A percentile compares a stretch with the other conserved stretches of the same genome.
Evolutionary conservation across 2,329 filamentous ascomycete species (phyloP).

Genomic region (Helotiales sp.): DNA sequence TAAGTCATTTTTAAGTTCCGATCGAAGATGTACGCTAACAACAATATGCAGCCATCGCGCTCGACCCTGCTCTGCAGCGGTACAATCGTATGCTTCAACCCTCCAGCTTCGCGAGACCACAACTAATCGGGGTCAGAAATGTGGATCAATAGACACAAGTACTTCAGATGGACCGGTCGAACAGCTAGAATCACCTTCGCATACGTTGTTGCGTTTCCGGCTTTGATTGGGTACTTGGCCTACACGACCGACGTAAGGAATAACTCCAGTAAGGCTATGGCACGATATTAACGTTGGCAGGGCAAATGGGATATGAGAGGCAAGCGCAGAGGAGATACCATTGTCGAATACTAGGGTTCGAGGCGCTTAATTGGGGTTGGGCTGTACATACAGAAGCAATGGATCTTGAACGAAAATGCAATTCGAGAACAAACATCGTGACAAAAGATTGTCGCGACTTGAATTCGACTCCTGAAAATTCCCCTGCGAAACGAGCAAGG

Average conservation of each 20-base stretch:
- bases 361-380: slow-evolving; percentile 25
- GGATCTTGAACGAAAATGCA: slow-evolving; percentile 2
- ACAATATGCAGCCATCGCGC: slow-evolving; percentile 27
- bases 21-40: slow-evolving; percentile 18
- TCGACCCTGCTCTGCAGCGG: slow-evolving; percentile 53
- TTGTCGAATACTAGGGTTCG: slow-evolving; percentile 67
- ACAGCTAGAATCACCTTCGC: slow-evolving; percentile 79
- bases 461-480: no score
- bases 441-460: not conserved
- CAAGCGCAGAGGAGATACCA: slow-evolving; percentile 85
- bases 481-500: no score
- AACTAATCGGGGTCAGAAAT: slow-evolving; percentile 59
- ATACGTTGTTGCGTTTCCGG: slow-evolving; percentile 74
- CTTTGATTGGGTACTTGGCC: slow-evolving; percentile 67
- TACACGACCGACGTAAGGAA: slow-evolving; percentile 83
- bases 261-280: not conserved
- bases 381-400: slow-evolving; percentile 24
- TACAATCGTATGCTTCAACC: slow-evolving; percentile 47
- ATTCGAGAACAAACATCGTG: not conserved
- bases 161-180: slow-evolving; percentile 89
- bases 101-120: not conserved
- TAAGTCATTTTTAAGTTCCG: slow-evolving; percentile 34
- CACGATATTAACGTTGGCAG: slow-evolving; percentile 47
- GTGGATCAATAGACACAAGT: slow-evolving; percentile 82
- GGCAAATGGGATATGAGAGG: slow-evolving; percentile 83